Evolutionary conservation across 2,329 filamentous ascomycete species (phyloP), one percentile per base, ranked within the genome.

Genomic region (Pseudocercospora pini-densiflorae): DNA sequence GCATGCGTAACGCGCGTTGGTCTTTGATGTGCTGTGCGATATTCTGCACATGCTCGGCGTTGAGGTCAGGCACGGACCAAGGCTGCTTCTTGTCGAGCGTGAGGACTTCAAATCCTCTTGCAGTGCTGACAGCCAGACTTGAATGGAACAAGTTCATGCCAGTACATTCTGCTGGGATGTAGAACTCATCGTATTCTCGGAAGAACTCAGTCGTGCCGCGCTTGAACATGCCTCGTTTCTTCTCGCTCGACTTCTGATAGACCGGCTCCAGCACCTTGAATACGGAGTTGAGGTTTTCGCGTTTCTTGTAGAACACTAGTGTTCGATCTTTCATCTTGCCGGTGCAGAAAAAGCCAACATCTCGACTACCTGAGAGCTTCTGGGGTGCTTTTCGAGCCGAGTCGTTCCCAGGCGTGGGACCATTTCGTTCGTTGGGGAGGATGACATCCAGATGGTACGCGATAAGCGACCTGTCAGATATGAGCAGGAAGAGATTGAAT

Each of bases 121-220:
- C 87, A 0, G 94, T 98, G 21, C 92, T 90, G 57, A 99, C 93
- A 9, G 95, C 93, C 61, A 99, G 91, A 68, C 93, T 96, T 0
- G 91, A 93, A 78, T 97, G 93, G 87, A 98, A 99, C 61, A 99
- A 87, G 79, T 97, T 98, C 77, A 99, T 91, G 57, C 92, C 93
- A 79, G 91, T 97, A 79, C 93, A 97, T 77, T 99, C 96, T 2
- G 92, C 90, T 0, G 95, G 95, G 72, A 99, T 94, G 81, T 98
- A 99, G 80, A 99, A 99, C 73, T 98, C 95, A 81, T 99, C 95
- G 78, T 94, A 99, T 77, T 99, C 95, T 69, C 95, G 91, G 88
- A 98, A 99, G 74, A 94, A 94, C 74, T 99, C 95, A 0, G 94
- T 97, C 66, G 87, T 89, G 21, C 93, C 93, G 9, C 87, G 86